Base-by-base conservation (phyloP, 768 basidiomycete species). In the Pleurotus salmoneostramineus region DNA sequence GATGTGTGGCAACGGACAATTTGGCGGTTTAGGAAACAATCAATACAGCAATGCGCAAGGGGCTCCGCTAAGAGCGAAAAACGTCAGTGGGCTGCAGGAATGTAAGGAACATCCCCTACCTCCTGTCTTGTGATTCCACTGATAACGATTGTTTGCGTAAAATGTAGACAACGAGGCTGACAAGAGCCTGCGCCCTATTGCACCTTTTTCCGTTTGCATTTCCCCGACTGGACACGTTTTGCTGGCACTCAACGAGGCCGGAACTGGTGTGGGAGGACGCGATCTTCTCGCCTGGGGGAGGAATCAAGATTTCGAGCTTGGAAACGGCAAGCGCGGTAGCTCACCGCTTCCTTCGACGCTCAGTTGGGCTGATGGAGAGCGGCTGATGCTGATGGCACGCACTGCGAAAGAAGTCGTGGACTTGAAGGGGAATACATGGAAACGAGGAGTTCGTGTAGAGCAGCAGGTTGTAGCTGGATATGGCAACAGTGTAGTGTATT, bases 1-100 rank as follows among this genome's bases (percentile, higher is more conserved):
- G 32, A 83, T 89, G 59, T 88, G 87, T 64, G 93, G 93, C 2
- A 91, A 91, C 66, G 94, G 93, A 1, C 86, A 91, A 66, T 89
- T 81, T 70, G 92, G 94, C 12, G 88, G 88, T 12, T 76, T 93
- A 8, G 91, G 89, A 3, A 89, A 82, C 50, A 81, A 80, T 57
- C 58, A 71, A 14, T 93, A 81, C 73, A 89, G 82, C 64, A 91
- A 81, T 57, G 84, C 85, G 0, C 89, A 90, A 64, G 80, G 84
- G 45, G 75, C 74, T 36, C 94, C 92, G 2, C 75, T 83, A 0
- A 84, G 85, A 57, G 88, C 89, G 2, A 93, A 86, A 71, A 84
- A 83, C 45, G 77, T 96, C 58, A 93, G 91, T 65, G 91, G 92
- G 8, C 73, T 96, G 27, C 72, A 80, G n/a, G 93, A 95, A 79